A percentile compares a stretch with the other conserved stretches of the same genome.
Evolutionary conservation across 2,329 filamentous ascomycete genomes (phyloP).

Genomic region (Apiospora phragmitis): DNA sequence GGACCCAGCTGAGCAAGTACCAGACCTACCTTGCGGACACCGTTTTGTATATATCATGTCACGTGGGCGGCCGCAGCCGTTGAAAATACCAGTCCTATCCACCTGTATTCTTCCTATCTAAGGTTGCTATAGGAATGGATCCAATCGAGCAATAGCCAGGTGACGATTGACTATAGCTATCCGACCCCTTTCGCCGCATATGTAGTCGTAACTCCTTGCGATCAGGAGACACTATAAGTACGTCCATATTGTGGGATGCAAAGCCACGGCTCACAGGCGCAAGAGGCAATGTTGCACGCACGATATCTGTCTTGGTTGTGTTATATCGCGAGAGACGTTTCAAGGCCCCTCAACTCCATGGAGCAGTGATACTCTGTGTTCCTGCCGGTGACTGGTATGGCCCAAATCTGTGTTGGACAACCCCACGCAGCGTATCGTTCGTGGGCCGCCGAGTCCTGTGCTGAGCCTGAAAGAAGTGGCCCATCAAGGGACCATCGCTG

Average conservation of each 20-base stretch:
- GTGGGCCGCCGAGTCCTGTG: neutral
- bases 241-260: neutral
- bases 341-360: neutral
- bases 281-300: neutral
- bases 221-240: neutral
- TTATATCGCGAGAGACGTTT: neutral
- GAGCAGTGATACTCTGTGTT: neutral
- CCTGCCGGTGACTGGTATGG: neutral
- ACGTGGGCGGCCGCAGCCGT: neutral
- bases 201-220: neutral
- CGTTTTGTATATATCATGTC: neutral
- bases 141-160: neutral
- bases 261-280: neutral
- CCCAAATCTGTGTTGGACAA: neutral
- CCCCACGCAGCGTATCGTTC: conserved; percentile 1
- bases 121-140: neutral
- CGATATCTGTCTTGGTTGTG: neutral
- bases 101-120: neutral
- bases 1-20: neutral
- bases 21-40: neutral
- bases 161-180: neutral
- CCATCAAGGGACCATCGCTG: neutral
- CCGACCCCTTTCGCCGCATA: neutral
- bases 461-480: neutral
- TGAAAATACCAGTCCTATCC: neutral